phyloP scores from a whole-genome alignment of 768 basidiomycete species.

The Xanthoconium stramineum region DNA sequence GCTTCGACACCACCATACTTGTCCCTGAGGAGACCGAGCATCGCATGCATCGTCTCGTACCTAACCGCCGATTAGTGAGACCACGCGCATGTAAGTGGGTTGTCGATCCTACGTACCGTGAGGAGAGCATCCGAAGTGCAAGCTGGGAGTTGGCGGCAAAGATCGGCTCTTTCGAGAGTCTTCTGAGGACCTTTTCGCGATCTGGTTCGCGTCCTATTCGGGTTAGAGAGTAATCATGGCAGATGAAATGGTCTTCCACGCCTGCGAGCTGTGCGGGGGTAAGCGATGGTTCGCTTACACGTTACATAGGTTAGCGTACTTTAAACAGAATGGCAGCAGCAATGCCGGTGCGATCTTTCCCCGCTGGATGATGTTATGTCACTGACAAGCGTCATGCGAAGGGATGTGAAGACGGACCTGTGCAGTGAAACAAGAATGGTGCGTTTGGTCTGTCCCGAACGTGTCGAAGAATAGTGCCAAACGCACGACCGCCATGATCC shows the following conservation, averaged over 20 bases:
- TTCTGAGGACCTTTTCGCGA: constrained; percentile 63
- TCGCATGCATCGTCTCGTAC: constrained; percentile 73
- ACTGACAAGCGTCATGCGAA: neutral
- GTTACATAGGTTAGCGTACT: constrained; percentile 34
- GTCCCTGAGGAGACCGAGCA: constrained; percentile 55
- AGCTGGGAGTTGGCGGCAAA: constrained; percentile 73
- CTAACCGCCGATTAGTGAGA: constrained; percentile 33
- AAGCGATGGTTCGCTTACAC: neutral
- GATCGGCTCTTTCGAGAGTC: constrained; percentile 66
- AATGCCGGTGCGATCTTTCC: constrained; percentile 81
- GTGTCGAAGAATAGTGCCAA: constrained; percentile 70
- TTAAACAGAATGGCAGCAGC: constrained; percentile 70
- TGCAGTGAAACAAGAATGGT: constrained; percentile 74
- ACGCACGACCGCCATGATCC: constrained; percentile 65
- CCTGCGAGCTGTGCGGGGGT: constrained; percentile 57
- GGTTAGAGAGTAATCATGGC: constrained; percentile 74
- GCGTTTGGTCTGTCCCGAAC: constrained; percentile 66
- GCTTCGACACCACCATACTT: constrained; percentile 67
- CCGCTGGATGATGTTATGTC: constrained; percentile 40
- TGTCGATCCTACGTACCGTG: constrained; percentile 45
- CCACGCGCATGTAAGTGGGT: neutral
- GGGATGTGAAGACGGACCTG: constrained; percentile 36
- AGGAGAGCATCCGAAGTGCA: constrained; percentile 80
- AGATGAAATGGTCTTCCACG: constrained; percentile 60
- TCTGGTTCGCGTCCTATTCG: constrained; percentile 78